A percentile compares a stretch with the other conserved stretches of the same genome.
Evolutionary conservation across 2,329 filamentous ascomycete genomes (phyloP).

Genomic region (Colletotrichum sp.): DNA sequence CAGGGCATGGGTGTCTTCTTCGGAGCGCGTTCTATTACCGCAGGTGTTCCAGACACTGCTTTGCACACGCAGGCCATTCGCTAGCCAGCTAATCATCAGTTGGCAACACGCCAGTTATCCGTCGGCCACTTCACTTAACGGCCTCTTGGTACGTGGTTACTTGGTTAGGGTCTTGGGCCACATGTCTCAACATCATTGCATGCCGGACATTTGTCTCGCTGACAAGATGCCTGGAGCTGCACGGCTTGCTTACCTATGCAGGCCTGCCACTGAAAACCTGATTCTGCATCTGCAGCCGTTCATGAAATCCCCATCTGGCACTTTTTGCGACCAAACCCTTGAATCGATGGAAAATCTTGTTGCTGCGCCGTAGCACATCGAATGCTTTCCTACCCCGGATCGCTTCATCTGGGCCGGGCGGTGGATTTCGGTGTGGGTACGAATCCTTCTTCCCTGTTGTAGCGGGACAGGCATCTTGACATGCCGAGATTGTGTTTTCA

Average conservation of each 20-base stretch:
- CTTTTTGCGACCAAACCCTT: neutral
- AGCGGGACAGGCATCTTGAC: neutral
- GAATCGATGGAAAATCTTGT: neutral
- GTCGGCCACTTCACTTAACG: neutral
- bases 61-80: neutral
- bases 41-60: neutral
- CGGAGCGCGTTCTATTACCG: neutral
- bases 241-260: neutral
- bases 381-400: neutral
- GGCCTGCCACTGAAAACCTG: neutral
- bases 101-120: neutral
- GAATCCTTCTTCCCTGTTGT: neutral
- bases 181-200: neutral
- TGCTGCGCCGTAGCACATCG: neutral
- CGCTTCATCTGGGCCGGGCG: conserved; percentile 9
- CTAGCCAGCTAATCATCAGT: neutral
- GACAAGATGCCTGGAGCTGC: neutral
- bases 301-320: neutral
- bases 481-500: neutral
- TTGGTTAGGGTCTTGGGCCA: neutral
- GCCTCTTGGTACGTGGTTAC: neutral
- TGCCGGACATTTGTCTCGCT: neutral
- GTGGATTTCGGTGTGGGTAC: neutral
- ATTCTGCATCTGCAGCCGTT: neutral
- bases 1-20: neutral